Conservation (phyloP, 768 basidiomycete species). For the Trichaptum fuscoviolaceum region DNA sequence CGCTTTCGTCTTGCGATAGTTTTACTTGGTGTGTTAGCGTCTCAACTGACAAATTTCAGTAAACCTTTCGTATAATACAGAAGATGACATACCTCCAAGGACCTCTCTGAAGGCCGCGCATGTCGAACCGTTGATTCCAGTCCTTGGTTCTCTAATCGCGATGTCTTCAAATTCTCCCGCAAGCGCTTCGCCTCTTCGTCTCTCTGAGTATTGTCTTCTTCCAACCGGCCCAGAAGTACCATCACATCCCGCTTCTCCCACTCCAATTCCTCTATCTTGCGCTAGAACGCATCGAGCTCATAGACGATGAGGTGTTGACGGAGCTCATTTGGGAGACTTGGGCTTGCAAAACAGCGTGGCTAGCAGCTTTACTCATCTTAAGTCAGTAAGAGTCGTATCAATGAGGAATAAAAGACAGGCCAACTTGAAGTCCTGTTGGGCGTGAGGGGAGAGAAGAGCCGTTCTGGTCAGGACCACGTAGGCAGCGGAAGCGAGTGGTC, state of each 20-base stretch:
- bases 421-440: no score
- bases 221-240: constrained; percentile 74
- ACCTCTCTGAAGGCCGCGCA: constrained; percentile 67
- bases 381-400: constrained; percentile 17
- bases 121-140: constrained; percentile 68
- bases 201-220: constrained; percentile 66
- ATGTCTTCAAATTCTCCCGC: constrained; percentile 64
- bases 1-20: constrained; percentile 69
- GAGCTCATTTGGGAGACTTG: constrained; percentile 52
- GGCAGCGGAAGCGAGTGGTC: no score
- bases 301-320: constrained; percentile 59
- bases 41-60: constrained; percentile 39
- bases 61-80: constrained; percentile 2
- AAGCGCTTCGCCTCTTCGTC: constrained; percentile 74
- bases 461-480: no score
- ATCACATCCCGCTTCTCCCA: constrained; percentile 89
- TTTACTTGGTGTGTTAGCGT: constrained; percentile 77
- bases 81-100: constrained; percentile 54
- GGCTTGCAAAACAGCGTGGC: constrained; percentile 43
- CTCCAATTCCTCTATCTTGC: constrained; percentile 68
- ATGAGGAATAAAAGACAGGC: constrained; percentile 30
- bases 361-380: constrained; percentile 32
- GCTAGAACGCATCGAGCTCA: constrained; percentile 54
- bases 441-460: no score
- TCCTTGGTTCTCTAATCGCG: constrained; percentile 64